A percentile compares a stretch with the other conserved stretches of the same genome.
Evolutionary conservation across 305 asterid genomes (phyloP).

Genomic region (Salvia sclarea): DNA sequence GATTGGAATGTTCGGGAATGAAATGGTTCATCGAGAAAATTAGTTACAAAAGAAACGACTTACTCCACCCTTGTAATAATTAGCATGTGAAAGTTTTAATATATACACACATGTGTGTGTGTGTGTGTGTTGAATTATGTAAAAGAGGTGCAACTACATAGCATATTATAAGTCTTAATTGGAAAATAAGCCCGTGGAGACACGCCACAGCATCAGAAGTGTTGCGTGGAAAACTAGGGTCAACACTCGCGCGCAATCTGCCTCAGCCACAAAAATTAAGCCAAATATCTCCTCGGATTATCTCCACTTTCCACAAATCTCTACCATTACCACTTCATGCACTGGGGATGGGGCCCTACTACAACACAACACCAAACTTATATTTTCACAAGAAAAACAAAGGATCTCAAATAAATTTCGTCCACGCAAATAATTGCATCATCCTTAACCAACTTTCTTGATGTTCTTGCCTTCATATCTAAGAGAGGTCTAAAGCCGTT

Average conservation of each 20-base stretch:
- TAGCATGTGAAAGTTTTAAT: too few relatives aligned
- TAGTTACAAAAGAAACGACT: too few relatives aligned
- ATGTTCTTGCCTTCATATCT: neutral
- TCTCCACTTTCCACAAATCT: neutral
- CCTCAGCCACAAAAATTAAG: conserved; percentile 38
- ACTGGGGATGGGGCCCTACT: conserved; percentile 11
- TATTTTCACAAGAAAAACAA: neutral
- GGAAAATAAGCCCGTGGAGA: conserved; percentile 18
- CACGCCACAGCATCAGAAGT: neutral
- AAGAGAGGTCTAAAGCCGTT: neutral
- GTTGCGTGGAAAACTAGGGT: conserved; percentile 18
- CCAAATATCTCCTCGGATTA: neutral
- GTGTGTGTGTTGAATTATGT: too few relatives aligned
- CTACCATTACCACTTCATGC: neutral
- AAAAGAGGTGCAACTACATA: too few relatives aligned
- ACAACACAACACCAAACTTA: neutral
- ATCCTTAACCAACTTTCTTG: conserved; percentile 13
- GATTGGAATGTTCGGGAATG: too few relatives aligned
- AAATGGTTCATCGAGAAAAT: too few relatives aligned
- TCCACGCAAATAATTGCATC: conserved; percentile 38
- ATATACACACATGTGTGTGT: too few relatives aligned
- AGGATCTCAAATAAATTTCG: neutral
- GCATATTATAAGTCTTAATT: too few relatives aligned
- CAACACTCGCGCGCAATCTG: conserved; percentile 16
- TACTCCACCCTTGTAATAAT: too few relatives aligned